Evolutionary conservation across 2,329 filamentous ascomycete genomes (phyloP).

Genomic region (Cordyceps fumosorosea): DNA sequence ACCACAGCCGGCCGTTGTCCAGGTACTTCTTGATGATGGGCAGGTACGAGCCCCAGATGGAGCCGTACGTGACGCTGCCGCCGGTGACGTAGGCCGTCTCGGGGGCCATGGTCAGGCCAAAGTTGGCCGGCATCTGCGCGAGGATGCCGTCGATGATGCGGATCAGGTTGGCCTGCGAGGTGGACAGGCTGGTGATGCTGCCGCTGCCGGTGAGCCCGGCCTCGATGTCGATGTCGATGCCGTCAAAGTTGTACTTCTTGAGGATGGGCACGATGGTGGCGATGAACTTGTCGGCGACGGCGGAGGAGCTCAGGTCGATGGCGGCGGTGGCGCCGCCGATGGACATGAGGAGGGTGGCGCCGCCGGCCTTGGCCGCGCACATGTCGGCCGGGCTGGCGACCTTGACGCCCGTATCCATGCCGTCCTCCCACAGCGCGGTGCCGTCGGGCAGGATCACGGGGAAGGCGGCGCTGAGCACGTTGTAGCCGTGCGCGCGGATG

Average conservation of each 20-base stretch:
- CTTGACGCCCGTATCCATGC: slow-evolving; percentile 26
- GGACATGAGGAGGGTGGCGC: slow-evolving; percentile 28
- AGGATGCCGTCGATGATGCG: slow-evolving; percentile 31
- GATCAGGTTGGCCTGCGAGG: slow-evolving; percentile 28
- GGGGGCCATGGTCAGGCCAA: slow-evolving; percentile 47
- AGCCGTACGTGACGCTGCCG: slow-evolving; percentile 25
- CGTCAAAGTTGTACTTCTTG: slow-evolving; percentile 30
- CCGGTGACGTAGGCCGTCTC: slow-evolving; percentile 32
- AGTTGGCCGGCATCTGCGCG: slow-evolving; percentile 46
- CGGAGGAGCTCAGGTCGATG: slow-evolving; percentile 26
- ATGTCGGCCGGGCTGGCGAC: slow-evolving; percentile 26
- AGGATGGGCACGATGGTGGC: slow-evolving; percentile 29
- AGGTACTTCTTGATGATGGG: slow-evolving; percentile 32
- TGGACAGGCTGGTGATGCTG: slow-evolving; percentile 24
- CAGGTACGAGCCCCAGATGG: slow-evolving; percentile 30
- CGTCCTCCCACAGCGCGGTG: slow-evolving; percentile 26
- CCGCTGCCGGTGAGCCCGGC: slow-evolving; percentile 25
- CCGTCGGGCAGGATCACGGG: slow-evolving; percentile 29
- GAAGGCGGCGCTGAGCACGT: slow-evolving; percentile 29
- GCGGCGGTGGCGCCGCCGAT: slow-evolving; percentile 29
- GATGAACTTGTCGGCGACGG: slow-evolving; percentile 29
- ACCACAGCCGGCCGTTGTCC: slow-evolving; percentile 30
- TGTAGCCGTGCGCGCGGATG: slow-evolving; percentile 27
- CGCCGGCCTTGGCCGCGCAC: slow-evolving; percentile 28
- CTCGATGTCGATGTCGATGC: slow-evolving; percentile 31